Evolutionary conservation across 495 filamentous ascomycete species (phyloP).

Genomic region (Trichocladium uniseriatum): DNA sequence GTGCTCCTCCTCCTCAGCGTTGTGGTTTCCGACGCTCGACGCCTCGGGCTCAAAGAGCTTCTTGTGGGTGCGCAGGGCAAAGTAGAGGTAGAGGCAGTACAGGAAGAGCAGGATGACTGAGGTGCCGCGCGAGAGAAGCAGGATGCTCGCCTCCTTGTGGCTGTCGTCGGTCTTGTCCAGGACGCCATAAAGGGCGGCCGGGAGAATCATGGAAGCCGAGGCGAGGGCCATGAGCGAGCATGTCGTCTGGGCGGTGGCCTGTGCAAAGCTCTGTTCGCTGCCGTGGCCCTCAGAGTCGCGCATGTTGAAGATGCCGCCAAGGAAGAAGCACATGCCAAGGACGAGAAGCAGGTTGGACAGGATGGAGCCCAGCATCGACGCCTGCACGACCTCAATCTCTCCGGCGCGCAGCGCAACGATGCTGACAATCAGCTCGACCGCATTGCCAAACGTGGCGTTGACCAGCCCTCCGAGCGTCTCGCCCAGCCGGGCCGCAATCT

Average conservation of each 20-base stretch:
- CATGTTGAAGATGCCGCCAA: slow-evolving; percentile 62
- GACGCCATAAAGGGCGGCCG: slow-evolving; percentile 56
- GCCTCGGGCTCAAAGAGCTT: slow-evolving; percentile 65
- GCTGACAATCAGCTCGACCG: slow-evolving; percentile 96
- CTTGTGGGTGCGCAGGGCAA: slow-evolving; percentile 79
- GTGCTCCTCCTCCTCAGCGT: slow-evolving; percentile 39
- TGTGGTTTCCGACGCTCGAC: slow-evolving; percentile 26
- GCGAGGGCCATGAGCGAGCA: slow-evolving; percentile 92
- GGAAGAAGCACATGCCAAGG: slow-evolving; percentile 91
- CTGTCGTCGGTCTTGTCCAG: slow-evolving; percentile 26
- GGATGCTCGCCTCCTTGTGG: slow-evolving; percentile 53
- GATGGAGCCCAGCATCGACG: slow-evolving; percentile 95
- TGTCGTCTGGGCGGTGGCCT: slow-evolving; percentile 86
- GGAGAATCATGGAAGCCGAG: slow-evolving; percentile 85
- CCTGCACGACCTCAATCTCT: slow-evolving; percentile 91
- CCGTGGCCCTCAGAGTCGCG: slow-evolving; percentile 33
- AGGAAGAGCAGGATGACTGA: slow-evolving; percentile 80
- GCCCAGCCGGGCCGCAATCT: slow-evolving; percentile 73
- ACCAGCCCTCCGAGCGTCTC: slow-evolving; percentile 86
- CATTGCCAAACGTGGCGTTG: slow-evolving; percentile 96
- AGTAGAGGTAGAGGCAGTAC: slow-evolving; percentile 84
- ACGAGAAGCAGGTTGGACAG: slow-evolving; percentile 93
- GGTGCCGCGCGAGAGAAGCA: slow-evolving; percentile 82
- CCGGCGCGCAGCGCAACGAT: slow-evolving; percentile 79
- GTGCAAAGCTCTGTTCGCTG: slow-evolving; percentile 69